Base-by-base conservation (phyloP, 345 rosid genomes). In the Raphanus sativus region DNA sequence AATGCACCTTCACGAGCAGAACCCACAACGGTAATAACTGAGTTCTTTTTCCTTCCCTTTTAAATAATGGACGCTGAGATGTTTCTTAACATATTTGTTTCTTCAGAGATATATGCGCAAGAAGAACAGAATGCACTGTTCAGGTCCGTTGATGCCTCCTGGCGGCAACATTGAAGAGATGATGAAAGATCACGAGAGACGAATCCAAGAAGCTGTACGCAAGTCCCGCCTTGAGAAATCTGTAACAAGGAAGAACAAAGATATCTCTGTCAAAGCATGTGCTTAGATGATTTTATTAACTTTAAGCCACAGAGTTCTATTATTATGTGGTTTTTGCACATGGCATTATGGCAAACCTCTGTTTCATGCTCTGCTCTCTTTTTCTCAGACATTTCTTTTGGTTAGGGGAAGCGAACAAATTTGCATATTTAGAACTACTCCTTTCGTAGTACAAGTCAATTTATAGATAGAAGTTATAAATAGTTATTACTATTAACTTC, bases 141-240 rank as follows among this genome's bases (percentile, higher is more conserved):
- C 98, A 2, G 99, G 99, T 76, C 99, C 99, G 6, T 75, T 95
- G 88, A 84, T 92, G 84, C 91, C 98, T 77, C 89, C 90, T 1
- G 98, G 96, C 21, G 94, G 93, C 50, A 92, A 87, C 85, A 88
- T 91, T 8, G 97, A 95, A 6, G 99, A 90, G 13, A 77, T 91
- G 77, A 89, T 95, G 17, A 91, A 83, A 82, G 98, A 92, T 67
- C 99, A 95, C 15, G 99, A 92, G 81, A 88, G 92, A 77, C 96
- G 85, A 65, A 91, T 95, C 80, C 99, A 92, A 79, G 90, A 89
- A 56, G 98, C 94, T 45, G 93, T 95, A 24, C 94, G 96, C 1
- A 89, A 87, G 76, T 86, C 98, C 9, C 91, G 93, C 16, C 67
- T 85, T 6, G 96, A 89, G 60, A 90, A 86, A 74, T 81, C 84